Percentiles rank a stretch among this genome's conserved stretches.
Evolutionary conservation across 352 stramenopile genomes (phyloP).

Genomic region (Saprolegnia diclina): DNA sequence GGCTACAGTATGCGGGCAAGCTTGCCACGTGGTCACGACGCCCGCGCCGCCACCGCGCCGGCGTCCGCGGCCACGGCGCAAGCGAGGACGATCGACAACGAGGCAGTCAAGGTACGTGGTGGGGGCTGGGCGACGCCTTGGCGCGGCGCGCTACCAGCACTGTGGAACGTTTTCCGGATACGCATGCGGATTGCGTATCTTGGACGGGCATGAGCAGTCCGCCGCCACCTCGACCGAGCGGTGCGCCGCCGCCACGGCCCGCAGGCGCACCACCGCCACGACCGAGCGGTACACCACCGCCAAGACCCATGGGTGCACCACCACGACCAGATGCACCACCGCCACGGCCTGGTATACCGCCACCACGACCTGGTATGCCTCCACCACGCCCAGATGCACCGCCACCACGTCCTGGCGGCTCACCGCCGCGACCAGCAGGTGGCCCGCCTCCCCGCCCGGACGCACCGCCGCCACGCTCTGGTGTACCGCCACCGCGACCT

Average conservation of each 20-base stretch:
- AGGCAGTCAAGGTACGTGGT: no score
- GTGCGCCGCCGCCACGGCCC: slow-evolving; percentile 21
- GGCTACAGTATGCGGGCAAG: not conserved
- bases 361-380: slow-evolving; percentile 26
- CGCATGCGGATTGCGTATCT: not conserved
- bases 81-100: no score
- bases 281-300: slow-evolving; percentile 17
- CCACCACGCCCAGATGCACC: slow-evolving; percentile 22
- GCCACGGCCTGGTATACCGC: slow-evolving; percentile 21
- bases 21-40: no score
- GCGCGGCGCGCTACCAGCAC: no score
- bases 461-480: slow-evolving; percentile 22
- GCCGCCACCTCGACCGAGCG: slow-evolving; percentile 19
- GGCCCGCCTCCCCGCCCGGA: slow-evolving; percentile 25
- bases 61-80: no score
- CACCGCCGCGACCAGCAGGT: slow-evolving; percentile 11
- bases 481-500: not conserved
- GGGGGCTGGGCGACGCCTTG: no score
- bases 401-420: slow-evolving; percentile 20
- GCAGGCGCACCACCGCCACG: slow-evolving; percentile 17
- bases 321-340: slow-evolving; percentile 31
- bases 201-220: slow-evolving; percentile 14
- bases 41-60: no score
- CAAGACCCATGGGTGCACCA: slow-evolving; percentile 26
- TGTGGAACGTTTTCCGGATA: not conserved